A percentile compares a stretch with the other conserved stretches of the same genome.
Evolutionary conservation across 2,329 filamentous ascomycete species (phyloP).

Genomic region (Tolypocladium amazonense): DNA sequence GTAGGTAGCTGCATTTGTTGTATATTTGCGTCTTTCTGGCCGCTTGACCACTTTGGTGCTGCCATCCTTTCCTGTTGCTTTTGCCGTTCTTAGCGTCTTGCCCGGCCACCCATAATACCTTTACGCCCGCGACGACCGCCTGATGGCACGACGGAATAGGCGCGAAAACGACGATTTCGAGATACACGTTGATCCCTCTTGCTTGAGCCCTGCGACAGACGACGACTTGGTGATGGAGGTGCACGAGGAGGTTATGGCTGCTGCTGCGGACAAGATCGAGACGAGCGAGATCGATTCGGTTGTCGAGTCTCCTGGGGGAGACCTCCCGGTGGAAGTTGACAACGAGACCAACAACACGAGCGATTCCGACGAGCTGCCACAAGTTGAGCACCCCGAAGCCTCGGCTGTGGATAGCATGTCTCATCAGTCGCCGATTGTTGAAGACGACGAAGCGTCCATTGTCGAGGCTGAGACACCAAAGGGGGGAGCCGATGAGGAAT

Average conservation of each 20-base stretch:
- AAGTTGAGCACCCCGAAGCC: background rate
- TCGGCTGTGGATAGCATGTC: background rate
- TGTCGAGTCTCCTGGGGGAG: too few relatives aligned
- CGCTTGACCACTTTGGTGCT: background rate
- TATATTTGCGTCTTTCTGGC: background rate
- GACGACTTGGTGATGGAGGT: slow-evolving; percentile 4
- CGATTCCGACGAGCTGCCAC: background rate
- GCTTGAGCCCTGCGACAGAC: slow-evolving; percentile 19
- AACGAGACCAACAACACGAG: background rate
- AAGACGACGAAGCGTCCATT: background rate
- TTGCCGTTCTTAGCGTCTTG: background rate
- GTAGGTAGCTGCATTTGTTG: background rate
- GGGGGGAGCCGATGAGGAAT: background rate
- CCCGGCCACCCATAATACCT: background rate
- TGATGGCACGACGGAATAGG: slow-evolving; percentile 15
- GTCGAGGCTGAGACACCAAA: background rate
- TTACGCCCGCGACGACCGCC: background rate
- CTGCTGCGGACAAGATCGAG: background rate
- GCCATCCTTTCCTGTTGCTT: background rate
- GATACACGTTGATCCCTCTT: slow-evolving; percentile 37
- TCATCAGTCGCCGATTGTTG: background rate
- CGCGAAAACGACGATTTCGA: slow-evolving; percentile 31
- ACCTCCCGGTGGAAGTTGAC: background rate
- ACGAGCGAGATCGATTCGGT: background rate
- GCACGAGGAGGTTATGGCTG: slow-evolving; percentile 1